phyloP scores from a whole-genome alignment of 2,329 filamentous ascomycete genomes.

The Parastagonospora nodorum region DNA sequence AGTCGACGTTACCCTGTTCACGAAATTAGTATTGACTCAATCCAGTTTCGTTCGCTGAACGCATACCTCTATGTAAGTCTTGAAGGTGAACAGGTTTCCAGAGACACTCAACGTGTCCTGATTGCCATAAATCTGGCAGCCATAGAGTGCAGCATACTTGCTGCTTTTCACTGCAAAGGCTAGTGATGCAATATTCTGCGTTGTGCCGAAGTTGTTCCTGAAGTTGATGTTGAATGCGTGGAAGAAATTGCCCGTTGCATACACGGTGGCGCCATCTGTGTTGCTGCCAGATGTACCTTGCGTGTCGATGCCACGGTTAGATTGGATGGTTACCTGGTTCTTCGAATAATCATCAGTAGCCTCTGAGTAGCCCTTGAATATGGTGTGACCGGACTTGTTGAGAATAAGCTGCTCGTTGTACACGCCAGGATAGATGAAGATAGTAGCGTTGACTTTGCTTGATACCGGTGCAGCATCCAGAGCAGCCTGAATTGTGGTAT shows the following conservation, averaged over 20 bases:
- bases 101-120: constrained; percentile 48
- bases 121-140: constrained; percentile 46
- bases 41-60: too few species aligned
- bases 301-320: constrained; percentile 45
- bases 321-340: constrained; percentile 46
- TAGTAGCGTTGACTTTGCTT: constrained; percentile 44
- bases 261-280: constrained; percentile 48
- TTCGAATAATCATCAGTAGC: constrained; percentile 45
- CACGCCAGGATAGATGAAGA: constrained; percentile 49
- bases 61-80: constrained; percentile 42
- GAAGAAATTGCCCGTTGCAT: constrained; percentile 49
- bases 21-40: too few species aligned
- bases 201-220: constrained; percentile 45
- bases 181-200: constrained; percentile 46
- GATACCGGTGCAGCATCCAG: constrained; percentile 43
- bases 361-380: constrained; percentile 48
- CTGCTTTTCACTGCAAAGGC: constrained; percentile 50
- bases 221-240: constrained; percentile 50
- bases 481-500: constrained; percentile 45
- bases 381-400: constrained; percentile 47
- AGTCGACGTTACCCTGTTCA: constrained; percentile 47
- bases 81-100: constrained; percentile 48
- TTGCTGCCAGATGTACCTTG: constrained; percentile 41
- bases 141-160: constrained; percentile 48
- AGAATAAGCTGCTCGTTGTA: constrained; percentile 49